A percentile compares a stretch with the other conserved stretches of the same genome.
phyloP scores from a whole-genome alignment of 2,329 filamentous ascomycete species.

The Moelleriella libera region DNA sequence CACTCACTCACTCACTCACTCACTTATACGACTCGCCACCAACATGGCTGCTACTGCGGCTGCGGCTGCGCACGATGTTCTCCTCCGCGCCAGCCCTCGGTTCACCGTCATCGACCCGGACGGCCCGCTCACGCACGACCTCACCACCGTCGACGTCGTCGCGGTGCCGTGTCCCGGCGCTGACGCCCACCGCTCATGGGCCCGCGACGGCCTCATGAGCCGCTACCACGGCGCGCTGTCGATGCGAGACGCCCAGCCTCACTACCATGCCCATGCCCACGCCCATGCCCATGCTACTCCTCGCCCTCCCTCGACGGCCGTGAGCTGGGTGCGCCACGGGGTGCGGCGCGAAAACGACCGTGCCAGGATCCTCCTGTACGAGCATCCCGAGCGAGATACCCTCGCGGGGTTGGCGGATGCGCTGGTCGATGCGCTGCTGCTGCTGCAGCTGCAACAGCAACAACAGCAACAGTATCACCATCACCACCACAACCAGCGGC shows the following conservation, averaged over 20 bases:
- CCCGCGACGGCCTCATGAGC: conserved; percentile 30
- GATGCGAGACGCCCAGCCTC: conserved; percentile 18
- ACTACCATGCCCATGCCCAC: too few species aligned
- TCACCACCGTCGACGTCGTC: conserved; percentile 39
- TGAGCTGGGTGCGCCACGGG: conserved; percentile 39
- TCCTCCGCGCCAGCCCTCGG: not conserved
- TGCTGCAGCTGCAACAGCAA: too few species aligned
- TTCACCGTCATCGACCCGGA: conserved; percentile 19
- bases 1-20: too few species aligned
- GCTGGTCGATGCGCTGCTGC: conserved; percentile 27
- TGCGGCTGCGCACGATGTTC: too few species aligned
- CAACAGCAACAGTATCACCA: too few species aligned
- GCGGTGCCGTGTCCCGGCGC: conserved; percentile 39
- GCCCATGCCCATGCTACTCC: too few species aligned
- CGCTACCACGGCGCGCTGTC: conserved; percentile 29
- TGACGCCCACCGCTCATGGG: conserved; percentile 38
- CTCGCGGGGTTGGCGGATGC: conserved; percentile 30
- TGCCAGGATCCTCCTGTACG: conserved; percentile 37
- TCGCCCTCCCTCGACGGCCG: conserved; percentile 13
- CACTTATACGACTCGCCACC: too few species aligned
- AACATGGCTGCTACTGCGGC: too few species aligned
- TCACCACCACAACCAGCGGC: conserved; percentile 15
- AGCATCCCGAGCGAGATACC: conserved; percentile 29
- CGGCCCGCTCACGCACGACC: conserved; percentile 27
- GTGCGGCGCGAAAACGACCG: conserved; percentile 31